These are phyloP conservation scores for Silene conica DNA, from an alignment of 148 eudicot genomes.

Conservation along the genomic window DNA sequence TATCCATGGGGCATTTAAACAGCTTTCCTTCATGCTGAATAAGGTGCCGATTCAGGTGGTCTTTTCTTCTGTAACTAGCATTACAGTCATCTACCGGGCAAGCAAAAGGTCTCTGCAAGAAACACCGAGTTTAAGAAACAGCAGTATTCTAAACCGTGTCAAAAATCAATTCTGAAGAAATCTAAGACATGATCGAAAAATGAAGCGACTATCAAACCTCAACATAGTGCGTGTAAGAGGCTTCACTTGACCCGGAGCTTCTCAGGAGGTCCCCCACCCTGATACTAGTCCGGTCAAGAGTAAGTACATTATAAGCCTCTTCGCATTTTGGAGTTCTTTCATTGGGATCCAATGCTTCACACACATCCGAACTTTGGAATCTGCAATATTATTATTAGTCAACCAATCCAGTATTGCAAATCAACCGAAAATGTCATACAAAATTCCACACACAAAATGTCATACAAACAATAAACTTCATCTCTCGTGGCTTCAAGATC, in stretches of 20 bases:
- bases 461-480: neutral
- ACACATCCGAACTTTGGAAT: constrained; percentile 35
- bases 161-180: constrained; percentile 9
- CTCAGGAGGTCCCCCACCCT: constrained; percentile 99
- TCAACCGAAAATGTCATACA: constrained; percentile 1
- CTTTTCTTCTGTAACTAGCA: constrained; percentile 74
- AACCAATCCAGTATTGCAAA: neutral
- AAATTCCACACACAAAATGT: neutral
- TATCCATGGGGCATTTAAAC: constrained; percentile 58
- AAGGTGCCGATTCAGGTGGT: constrained; percentile 78
- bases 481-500: neutral
- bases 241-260: constrained; percentile 84
- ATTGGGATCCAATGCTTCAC: constrained; percentile 99
- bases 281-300: constrained; percentile 99
- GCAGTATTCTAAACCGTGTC: constrained; percentile 14
- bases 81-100: constrained; percentile 76
- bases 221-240: constrained; percentile 36
- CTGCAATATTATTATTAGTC: constrained; percentile 32
- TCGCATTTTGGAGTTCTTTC: constrained; percentile 97
- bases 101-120: constrained; percentile 65
- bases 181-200: constrained; percentile 18
- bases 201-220: constrained; percentile 25
- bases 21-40: constrained; percentile 72
- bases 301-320: constrained; percentile 49
- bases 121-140: constrained; percentile 9